A percentile compares a stretch with the other conserved stretches of the same genome.
phyloP scores from a whole-genome alignment of 305 asterid genomes.

The Solanum aculeatissimum region DNA sequence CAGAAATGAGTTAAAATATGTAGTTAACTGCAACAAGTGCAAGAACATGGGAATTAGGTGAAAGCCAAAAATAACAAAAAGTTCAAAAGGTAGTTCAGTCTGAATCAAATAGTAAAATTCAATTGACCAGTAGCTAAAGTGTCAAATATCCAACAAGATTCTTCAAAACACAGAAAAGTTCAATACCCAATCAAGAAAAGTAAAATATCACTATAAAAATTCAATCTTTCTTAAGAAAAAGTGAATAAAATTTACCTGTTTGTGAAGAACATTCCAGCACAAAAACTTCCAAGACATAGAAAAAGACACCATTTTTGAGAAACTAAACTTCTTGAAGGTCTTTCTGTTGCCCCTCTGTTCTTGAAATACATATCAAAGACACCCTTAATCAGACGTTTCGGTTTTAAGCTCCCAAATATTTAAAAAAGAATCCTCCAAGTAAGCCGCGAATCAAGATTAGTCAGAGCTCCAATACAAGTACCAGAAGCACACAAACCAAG shows the following conservation, averaged over 20 bases:
- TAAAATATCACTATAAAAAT: background rate
- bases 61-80: background rate
- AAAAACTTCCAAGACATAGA: constrained; percentile 8
- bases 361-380: background rate
- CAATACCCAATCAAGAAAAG: background rate
- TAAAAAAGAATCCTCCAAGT: background rate
- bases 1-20: background rate
- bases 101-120: background rate
- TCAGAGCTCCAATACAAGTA: background rate
- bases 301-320: constrained; percentile 7
- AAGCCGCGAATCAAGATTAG: background rate
- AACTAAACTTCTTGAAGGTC: background rate
- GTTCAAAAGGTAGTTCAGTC: background rate
- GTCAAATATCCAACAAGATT: background rate
- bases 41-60: background rate
- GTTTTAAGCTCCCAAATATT: background rate
- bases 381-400: background rate
- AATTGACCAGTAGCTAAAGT: background rate
- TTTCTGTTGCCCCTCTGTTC: constrained; percentile 2
- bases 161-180: background rate
- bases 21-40: background rate
- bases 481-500: background rate
- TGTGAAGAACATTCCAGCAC: constrained; percentile 26
- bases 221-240: background rate
- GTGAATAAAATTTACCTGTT: constrained; percentile 31